A percentile compares a stretch with the other conserved stretches of the same genome.
Evolutionary conservation across 352 stramenopile species (phyloP).

Genomic region (Globisporangium sylvaticum): DNA sequence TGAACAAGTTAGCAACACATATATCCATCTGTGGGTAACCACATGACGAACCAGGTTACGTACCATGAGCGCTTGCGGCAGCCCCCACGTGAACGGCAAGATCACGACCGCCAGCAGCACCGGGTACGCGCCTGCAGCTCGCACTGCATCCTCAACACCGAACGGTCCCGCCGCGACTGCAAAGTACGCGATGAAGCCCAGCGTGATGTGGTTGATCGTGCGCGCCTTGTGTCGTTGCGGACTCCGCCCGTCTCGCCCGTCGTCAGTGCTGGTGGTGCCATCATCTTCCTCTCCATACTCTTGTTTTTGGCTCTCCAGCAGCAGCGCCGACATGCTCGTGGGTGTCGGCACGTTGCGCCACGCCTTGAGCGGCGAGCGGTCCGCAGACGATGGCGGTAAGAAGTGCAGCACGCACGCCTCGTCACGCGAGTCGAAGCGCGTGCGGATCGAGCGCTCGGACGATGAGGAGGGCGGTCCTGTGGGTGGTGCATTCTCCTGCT

Average conservation of each 20-base stretch:
- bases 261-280: constrained; percentile 11
- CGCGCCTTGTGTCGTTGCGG: constrained; percentile 38
- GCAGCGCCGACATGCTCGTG: constrained; percentile 21
- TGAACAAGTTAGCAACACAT: neutral
- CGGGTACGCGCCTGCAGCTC: constrained; percentile 61
- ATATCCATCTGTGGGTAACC: too few relatives aligned
- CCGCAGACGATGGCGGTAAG: constrained; percentile 65
- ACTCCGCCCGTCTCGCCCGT: constrained; percentile 19
- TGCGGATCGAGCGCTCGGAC: constrained; percentile 37
- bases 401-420: constrained; percentile 50
- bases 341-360: constrained; percentile 70
- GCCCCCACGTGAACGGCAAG: constrained; percentile 76
- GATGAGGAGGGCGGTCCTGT: neutral
- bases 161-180: constrained; percentile 75
- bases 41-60: neutral
- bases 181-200: constrained; percentile 86
- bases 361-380: constrained; percentile 70
- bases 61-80: constrained; percentile 83
- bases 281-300: constrained; percentile 40
- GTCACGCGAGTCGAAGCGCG: constrained; percentile 60
- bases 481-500: neutral
- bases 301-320: constrained; percentile 39
- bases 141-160: constrained; percentile 74
- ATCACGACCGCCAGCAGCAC: constrained; percentile 70
- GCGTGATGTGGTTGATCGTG: constrained; percentile 78